Conservation (phyloP, 352 stramenopile genomes). For the Globisporangium camurandrum region DNA sequence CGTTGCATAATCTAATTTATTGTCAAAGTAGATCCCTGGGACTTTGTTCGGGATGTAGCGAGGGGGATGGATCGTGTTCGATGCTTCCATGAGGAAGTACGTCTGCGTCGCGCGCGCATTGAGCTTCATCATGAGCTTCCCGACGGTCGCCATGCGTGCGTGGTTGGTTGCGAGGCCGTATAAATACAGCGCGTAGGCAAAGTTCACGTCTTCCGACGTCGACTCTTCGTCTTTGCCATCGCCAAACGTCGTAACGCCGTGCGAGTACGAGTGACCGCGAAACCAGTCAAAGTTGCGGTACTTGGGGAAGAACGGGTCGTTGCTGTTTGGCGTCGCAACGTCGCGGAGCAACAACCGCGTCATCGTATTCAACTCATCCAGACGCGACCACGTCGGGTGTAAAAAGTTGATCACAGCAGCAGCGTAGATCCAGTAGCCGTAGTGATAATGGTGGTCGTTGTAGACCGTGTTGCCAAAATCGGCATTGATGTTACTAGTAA, state of each 20-base stretch:
- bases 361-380: conserved; percentile 48
- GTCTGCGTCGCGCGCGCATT: conserved; percentile 42
- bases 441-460: conserved; percentile 77
- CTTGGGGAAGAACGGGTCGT: conserved; percentile 53
- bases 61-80: conserved; percentile 43
- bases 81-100: conserved; percentile 64
- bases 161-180: conserved; percentile 36
- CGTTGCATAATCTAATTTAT: conserved; percentile 75
- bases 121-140: conserved; percentile 51
- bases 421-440: conserved; percentile 67
- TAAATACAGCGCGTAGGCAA: conserved; percentile 46
- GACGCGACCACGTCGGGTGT: conserved; percentile 46
- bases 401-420: conserved; percentile 61
- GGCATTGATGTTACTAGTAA: conserved; percentile 36
- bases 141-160: conserved; percentile 29
- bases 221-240: conserved; percentile 66
- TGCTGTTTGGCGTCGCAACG: conserved; percentile 35
- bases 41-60: conserved; percentile 40
- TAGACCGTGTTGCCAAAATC: conserved; percentile 74
- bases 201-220: conserved; percentile 63
- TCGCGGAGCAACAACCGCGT: conserved; percentile 39
- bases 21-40: conserved; percentile 69
- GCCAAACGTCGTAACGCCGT: conserved; percentile 40
- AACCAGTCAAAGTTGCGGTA: conserved; percentile 69
- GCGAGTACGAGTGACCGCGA: conserved; percentile 61